Base-by-base conservation (phyloP, 306 rosid genomes). In the Luffa acutangula region DNA sequence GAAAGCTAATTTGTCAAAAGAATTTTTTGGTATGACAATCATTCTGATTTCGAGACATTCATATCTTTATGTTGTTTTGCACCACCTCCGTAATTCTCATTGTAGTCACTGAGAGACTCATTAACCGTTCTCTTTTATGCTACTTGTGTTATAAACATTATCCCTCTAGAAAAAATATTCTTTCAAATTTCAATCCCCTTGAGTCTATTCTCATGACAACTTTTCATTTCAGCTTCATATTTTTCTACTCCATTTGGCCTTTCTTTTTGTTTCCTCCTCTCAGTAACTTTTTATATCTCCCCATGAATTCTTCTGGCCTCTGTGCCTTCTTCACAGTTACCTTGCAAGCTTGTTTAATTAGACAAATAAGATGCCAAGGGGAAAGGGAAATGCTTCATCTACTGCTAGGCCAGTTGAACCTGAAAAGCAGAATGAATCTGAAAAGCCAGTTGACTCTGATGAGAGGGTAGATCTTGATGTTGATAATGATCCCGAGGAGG, bases 221-320 rank as follows among this genome's bases (percentile, higher is more conserved):
- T 81, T 80, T 83, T 89, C 91, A 81, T 6, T 80, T 90, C 86
- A 84, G 85, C 87, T 83, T 89, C 89, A 82, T 82, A 84, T 85
- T 52, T 82, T 85, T 86, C 87, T 67, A 85, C 87, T 84, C 96
- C 91, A 78, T 85, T 87, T 86, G 89, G 93, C 89, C 93, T 78
- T 88, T 90, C 89, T 81, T 87, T 86, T 87, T 85, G 87, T 89
- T 85, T 85, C 91, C 85, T 88, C 98, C 95, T 89, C 89, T 91
- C 94, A 82, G 85, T 90, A 86, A 90, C 89, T 90, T 83, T 84
- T 83, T 89, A 86, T 91, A 89, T 91, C 96, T 86, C 89, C 97
- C 97, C 97, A 88, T 90, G 96, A 95, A 85, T 86, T 92, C 90
- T 88, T 95, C 96, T 91, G 94, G 99, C 91, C 97, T 86, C 90